Percentiles rank a stretch among this genome's conserved stretches.
Conservation (phyloP, 2,329 filamentous ascomycete species). For the Stemphylium lycopersici region DNA sequence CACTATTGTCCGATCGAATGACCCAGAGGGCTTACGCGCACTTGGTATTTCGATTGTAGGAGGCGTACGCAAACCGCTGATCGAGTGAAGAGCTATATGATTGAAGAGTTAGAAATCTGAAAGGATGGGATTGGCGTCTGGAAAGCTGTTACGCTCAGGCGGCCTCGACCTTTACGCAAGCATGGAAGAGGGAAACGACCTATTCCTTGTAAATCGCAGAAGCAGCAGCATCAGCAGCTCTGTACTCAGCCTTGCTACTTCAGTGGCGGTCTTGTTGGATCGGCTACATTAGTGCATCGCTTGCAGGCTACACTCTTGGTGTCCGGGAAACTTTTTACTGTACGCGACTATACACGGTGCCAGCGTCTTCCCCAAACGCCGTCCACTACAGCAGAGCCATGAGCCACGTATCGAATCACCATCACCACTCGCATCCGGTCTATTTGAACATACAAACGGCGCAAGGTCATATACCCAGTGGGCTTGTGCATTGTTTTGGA, state of each 20-base stretch:
- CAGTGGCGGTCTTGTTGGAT: not conserved
- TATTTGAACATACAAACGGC: conserved; percentile 11
- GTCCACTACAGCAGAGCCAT: not conserved
- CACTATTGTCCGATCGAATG: conserved; percentile 78
- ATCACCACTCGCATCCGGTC: conserved; percentile 6
- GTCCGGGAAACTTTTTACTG: not conserved
- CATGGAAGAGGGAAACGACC: not conserved
- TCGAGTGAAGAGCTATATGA: conserved; percentile 59
- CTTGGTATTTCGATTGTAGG: conserved; percentile 69
- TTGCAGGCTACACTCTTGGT: not conserved
- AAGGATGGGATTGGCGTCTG: not conserved
- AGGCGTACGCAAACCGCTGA: conserved; percentile 66
- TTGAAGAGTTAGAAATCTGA: not conserved
- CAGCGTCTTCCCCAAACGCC: not conserved
- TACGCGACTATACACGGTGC: not conserved
- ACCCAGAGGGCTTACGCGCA: conserved; percentile 66
- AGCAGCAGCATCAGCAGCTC: not conserved
- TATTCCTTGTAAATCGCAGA: not conserved
- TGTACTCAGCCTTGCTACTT: not conserved
- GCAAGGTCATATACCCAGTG: conserved; percentile 15
- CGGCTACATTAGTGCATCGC: not conserved
- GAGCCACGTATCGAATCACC: not conserved
- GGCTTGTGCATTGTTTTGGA: conserved; percentile 3
- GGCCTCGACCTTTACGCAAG: not conserved
- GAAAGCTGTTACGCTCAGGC: not conserved